Evolutionary conservation across 2,329 filamentous ascomycete species (phyloP), one percentile per base, ranked within the genome.

Genomic region (Orbilia blumenaviensis): DNA sequence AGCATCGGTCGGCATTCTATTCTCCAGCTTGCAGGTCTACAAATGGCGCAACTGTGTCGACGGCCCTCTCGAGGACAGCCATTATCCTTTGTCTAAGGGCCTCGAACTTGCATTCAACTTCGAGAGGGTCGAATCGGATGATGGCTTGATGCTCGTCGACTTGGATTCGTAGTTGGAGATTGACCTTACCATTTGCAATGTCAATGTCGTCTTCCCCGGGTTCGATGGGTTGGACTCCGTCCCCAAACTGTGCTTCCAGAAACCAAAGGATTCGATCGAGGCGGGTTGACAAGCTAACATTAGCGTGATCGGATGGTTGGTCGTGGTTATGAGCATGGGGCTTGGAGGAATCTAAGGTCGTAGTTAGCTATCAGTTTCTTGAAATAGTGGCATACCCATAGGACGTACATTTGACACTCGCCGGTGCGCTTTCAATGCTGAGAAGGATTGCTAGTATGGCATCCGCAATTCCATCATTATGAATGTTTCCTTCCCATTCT

Each of bases 381-480:
- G 9, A 10, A 46, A 60, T 14, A 36, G 21, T 42, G n/a, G 18
- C 71, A 36, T 10, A 44, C 56, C 34, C 41, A 44, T 50, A 56
- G 34, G 78, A 84, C 87, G 84, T 86, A 92, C 93, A 92, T 84
- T 95, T 96, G 60, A 99, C 94, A 10, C 95, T 94, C 12, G 95
- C 95, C 3, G 94, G 95, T 64, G 92, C 96, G 83, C 91, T 96
- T 84, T 99, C 95, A 21, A 97, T 92, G 0, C 92, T 94, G 80
- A 97, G 89, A 9, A 99, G 87, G 1, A 97, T 93, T 0, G 93
- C 93, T 86, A 98, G 92, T 66, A 98, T 91, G 14, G 95, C 93
- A 83, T 99, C 95, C n/a, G 95, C 95, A 81, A 99, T 96, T 76
- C 93, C 92, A 81, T 99, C 95, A 82, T 98, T 99, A 81, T 97